Evolutionary conservation across 208 protist genomes (phyloP), one percentile per base, ranked within the genome.

Genomic region (Phytomonas sp.): DNA sequence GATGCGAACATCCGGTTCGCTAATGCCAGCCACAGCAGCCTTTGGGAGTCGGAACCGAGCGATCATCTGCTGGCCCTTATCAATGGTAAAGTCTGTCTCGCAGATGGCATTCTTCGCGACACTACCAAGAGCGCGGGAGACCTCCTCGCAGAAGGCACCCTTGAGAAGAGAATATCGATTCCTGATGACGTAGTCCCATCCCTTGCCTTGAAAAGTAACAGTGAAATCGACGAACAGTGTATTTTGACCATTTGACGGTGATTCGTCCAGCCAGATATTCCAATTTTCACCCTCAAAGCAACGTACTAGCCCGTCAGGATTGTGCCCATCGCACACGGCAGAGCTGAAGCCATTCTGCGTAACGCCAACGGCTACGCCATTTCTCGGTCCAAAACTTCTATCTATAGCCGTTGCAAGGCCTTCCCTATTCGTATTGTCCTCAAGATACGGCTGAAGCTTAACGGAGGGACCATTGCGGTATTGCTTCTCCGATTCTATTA

Each of bases 1-100:
- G 32, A 60, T 68, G 33, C 15, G 51, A n/a, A 80, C 59, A 60
- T 82, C 53, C 40, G 40, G 20, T 15, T 51, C 40, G 13, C 7
- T 51, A 51, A 51, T 3, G 40, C 13, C 40, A 23, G 7, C 40
- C 3, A 51, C 40, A 51, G 40, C 40, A 51, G 20, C 40, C 40
- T 51, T 51, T 51, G 40, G 40, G 40, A 51, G 40, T 51, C 40
- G 40, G 40, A 51, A 51, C 40, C 40, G 13, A 6, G 13, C 40
- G 20, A 51, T 51, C 40, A 51, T 51, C 9, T 51, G 2, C 40
- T 51, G 40, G 40, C 20, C 40, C 40, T 20, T 20, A 51, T 51
- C 13, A 6, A 51, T 51, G 13, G 13, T 15, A 17, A 51, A 51
- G 40, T 51, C 20, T 17, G 13, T 20, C 40, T 51, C 40, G 40